Base-by-base conservation (phyloP, 805 yeast genomes). In the Debaryomyces maramus region DNA sequence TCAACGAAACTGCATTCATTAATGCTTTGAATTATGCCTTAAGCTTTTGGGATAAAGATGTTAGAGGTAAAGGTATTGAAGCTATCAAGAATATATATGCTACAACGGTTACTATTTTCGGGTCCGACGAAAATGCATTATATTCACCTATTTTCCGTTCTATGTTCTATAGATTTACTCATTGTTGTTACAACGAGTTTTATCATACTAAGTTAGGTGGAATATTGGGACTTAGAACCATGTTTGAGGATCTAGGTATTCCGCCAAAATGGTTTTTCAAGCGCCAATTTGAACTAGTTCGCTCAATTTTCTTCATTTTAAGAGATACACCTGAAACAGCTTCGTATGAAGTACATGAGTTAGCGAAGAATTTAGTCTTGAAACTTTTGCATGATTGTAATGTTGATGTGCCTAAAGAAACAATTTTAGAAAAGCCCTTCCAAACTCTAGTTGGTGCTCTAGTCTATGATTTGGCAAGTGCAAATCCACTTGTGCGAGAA, bases 171-270 rank as follows among this genome's bases (percentile, higher is more conserved):
- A 83, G 83, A 38, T 85, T 95, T 53, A 81, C 93, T 32, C 99
- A 95, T 55, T 78, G 88, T 32, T 90, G 98, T 63, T 93, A 86
- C 57, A 95, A 87, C 46, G 96, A 88, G 60, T 83, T 81, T 24
- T 91, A 86, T 63, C 87, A 85, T 58, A 75, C 82, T 23, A 93
- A 93, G 51, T 72, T 87, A 6, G 97, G 97, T 6, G 97, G 98
- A 28, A 82, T 91, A 27, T 55, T 86, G 19, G 98, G 99, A 16
- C 69, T 93, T 34, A 73, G 79, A 48, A 78, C 88, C 2, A 71
- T 91, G 69, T 72, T 88, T 27, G 75, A 77, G 32, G 93, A 84
- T 32, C 63, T 85, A 23, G 74, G 65, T 1, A 77, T 88, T 33
- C 87, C 96, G 0, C 66, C 80, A 3, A 65, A 72, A 2, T 89